phyloP scores from a whole-genome alignment of 2,329 filamentous ascomycete species.

The Stromatinia cepivora region DNA sequence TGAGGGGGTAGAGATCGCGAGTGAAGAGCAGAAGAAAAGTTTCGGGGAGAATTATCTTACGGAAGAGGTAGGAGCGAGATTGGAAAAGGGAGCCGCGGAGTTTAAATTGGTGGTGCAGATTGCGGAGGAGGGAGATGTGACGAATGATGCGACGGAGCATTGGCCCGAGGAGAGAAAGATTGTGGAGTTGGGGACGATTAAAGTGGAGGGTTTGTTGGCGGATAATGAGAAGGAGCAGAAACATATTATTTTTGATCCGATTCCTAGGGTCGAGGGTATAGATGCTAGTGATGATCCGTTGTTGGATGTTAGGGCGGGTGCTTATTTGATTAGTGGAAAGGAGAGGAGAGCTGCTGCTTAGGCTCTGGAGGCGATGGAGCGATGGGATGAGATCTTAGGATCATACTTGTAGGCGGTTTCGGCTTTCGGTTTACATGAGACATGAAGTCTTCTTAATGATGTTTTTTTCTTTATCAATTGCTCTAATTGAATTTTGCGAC shows the following conservation, averaged over 20 bases:
- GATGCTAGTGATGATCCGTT: slow-evolving; percentile 56
- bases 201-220: slow-evolving; percentile 45
- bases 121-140: slow-evolving; percentile 49
- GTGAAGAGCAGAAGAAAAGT: slow-evolving; percentile 42
- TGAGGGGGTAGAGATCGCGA: slow-evolving; percentile 45
- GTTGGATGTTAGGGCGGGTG: slow-evolving; percentile 54
- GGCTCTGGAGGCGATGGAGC: no score
- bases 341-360: slow-evolving; percentile 46
- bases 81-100: slow-evolving; percentile 42
- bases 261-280: slow-evolving; percentile 55
- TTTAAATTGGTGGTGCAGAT: slow-evolving; percentile 54
- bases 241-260: slow-evolving; percentile 57
- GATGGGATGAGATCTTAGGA: background rate
- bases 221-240: slow-evolving; percentile 50
- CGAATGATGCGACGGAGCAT: slow-evolving; percentile 50
- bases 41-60: slow-evolving; percentile 50
- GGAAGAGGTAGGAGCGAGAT: slow-evolving; percentile 47
- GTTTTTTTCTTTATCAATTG: background rate
- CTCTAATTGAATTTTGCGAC: background rate
- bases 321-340: slow-evolving; percentile 57
- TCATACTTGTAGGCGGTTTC: background rate
- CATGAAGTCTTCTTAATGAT: background rate
- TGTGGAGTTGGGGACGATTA: slow-evolving; percentile 53
- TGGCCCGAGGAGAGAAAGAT: slow-evolving; percentile 54
- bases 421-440: background rate